Evolutionary conservation across 164 flowering plant genomes (phyloP), one percentile per base, ranked within the genome.

Genomic region (Protea cynaroides): DNA sequence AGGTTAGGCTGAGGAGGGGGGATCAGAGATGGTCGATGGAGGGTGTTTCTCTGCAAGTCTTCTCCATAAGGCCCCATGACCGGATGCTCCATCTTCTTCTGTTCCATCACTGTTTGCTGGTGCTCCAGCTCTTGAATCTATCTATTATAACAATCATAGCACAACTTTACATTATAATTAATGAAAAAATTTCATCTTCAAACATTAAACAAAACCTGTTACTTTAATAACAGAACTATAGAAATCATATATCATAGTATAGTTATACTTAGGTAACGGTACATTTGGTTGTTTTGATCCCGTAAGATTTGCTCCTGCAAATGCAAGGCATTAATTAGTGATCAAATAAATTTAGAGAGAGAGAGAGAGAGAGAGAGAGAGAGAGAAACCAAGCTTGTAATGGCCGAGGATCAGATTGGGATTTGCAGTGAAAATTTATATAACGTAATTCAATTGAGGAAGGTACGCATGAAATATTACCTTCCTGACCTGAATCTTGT

Each of bases 401-500:
- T 15, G 17, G 19, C n/a, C n/a, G n/a, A n/a, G 19, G 17, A 12
- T 18, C 52, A 49, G 18, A 15, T 5, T 13, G 17, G 0, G 13
- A 46, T 17, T 46, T 10, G 13, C 50, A 14, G 13, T 46, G 14
- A 3, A 46, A 13, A 46, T 9, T 46, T 46, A 18, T 15, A 49
- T 49, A 15, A 49, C 19, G 9, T 4, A 10, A 40, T 8, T 40
- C 1, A 40, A 6, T 40, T 40, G 9, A 40, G 46, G 46, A 9
- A 40, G 46, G 10, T 4, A 40, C 8, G 13, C 46, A 40, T 12
- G n/a, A 29, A 44, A 37, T 1, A 2, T 58, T 63, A 80, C 86
- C 86, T 82, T 82, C 43, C 81, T 67, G 3, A 73, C 67, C 58
- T 82, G 78, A 59, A 82, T 76, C 59, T 72, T 72, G 60, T 71